Conservation (phyloP, 1,284 basidiomycete species). For the Volvariella surrecta region DNA sequence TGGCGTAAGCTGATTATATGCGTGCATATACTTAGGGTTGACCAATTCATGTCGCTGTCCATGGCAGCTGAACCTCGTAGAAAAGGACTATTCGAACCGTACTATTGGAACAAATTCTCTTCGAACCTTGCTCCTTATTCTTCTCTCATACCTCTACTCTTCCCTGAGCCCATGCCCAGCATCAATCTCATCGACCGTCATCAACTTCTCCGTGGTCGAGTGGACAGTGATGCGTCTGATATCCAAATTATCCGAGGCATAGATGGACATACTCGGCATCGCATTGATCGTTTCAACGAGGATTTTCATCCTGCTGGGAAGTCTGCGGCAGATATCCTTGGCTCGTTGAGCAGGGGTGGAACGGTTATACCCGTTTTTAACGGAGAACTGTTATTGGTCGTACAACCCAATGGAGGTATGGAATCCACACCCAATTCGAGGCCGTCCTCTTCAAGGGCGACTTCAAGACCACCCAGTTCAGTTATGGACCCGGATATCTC, state of each 20-base stretch:
- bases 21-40: conserved; percentile 37
- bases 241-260: conserved; percentile 40
- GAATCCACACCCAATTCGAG: conserved; percentile 40
- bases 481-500: conserved; percentile 27
- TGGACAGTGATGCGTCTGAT: conserved; percentile 56
- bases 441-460: conserved; percentile 44
- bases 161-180: conserved; percentile 63
- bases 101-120: conserved; percentile 55
- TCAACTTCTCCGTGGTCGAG: conserved; percentile 51
- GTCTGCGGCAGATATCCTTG: background rate
- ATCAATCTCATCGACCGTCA: conserved; percentile 59
- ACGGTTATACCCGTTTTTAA: conserved; percentile 67
- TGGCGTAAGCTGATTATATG: background rate
- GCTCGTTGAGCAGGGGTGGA: conserved; percentile 45
- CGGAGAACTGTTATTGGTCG: conserved; percentile 63
- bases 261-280: conserved; percentile 20
- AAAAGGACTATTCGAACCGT: conserved; percentile 64
- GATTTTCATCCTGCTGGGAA: conserved; percentile 18
- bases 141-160: conserved; percentile 59
- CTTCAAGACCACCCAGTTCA: conserved; percentile 58
- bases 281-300: conserved; percentile 18
- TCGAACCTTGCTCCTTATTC: conserved; percentile 32
- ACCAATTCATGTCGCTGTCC: conserved; percentile 73
- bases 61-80: conserved; percentile 64
- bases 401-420: conserved; percentile 36